Conservation (phyloP, 345 rosid species). For the Psidium guajava region DNA sequence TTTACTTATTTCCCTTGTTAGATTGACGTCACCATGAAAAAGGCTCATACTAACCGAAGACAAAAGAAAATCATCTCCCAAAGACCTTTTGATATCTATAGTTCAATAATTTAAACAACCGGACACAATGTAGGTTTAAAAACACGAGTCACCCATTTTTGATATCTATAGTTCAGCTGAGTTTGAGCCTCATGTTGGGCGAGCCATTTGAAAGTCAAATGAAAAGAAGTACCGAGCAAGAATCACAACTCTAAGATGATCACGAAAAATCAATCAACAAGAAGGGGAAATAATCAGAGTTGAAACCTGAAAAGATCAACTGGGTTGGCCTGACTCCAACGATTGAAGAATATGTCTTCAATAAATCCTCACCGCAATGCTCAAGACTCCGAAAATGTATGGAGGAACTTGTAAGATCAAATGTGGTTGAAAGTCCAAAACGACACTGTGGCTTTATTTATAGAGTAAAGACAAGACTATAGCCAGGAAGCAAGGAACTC, state of each 20-base stretch:
- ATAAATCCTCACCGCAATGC: neutral
- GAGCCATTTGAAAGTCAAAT: neutral
- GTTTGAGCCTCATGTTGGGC: neutral
- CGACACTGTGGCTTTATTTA: neutral
- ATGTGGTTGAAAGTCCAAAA: neutral
- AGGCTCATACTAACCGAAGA: no score
- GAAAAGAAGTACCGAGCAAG: neutral
- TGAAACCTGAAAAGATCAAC: neutral
- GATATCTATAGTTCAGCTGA: neutral
- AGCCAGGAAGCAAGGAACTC: neutral
- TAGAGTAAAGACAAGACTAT: neutral
- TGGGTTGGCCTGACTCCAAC: neutral
- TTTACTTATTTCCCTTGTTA: neutral
- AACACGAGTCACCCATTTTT: neutral
- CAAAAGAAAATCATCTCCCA: neutral
- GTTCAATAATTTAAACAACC: neutral
- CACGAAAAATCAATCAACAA: neutral
- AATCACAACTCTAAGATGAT: neutral
- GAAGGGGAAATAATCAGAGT: neutral
- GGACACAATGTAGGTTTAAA: neutral
- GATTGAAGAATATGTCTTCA: neutral
- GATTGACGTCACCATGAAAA: neutral
- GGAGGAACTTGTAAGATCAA: neutral
- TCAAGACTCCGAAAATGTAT: neutral
- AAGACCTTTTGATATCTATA: neutral